A percentile compares a stretch with the other conserved stretches of the same genome.
Evolutionary conservation across 2,329 filamentous ascomycete species (phyloP).

Genomic region (Amauroascus niger): DNA sequence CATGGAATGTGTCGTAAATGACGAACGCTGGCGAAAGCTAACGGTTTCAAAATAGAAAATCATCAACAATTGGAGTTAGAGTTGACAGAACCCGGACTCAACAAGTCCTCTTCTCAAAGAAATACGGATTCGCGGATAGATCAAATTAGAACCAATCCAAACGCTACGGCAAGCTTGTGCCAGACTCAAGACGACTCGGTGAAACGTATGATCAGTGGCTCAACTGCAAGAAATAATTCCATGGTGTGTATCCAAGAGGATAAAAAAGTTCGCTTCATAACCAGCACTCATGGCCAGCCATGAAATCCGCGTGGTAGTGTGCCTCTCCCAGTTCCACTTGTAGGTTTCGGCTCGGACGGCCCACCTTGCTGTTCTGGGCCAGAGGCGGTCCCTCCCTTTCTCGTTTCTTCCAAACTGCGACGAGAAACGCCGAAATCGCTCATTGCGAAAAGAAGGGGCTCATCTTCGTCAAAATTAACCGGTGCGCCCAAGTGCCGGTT

Average conservation of each 20-base stretch:
- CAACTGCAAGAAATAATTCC: neutral
- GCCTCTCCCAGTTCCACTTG: neutral
- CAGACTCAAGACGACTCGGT: neutral
- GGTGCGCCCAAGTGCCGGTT: constrained; percentile 24
- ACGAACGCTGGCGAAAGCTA: neutral
- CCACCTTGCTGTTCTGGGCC: neutral
- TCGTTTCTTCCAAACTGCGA: constrained; percentile 34
- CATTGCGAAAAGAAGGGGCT: constrained; percentile 40
- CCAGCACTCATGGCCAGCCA: neutral
- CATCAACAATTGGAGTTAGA: neutral
- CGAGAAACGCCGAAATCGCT: constrained; percentile 38
- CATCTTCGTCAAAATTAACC: constrained; percentile 34
- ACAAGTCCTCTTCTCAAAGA: neutral
- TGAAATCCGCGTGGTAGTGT: neutral
- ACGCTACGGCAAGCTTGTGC: neutral
- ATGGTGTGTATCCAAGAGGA: neutral
- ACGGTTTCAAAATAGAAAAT: neutral
- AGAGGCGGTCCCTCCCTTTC: neutral
- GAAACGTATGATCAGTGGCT: neutral
- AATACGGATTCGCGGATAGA: neutral
- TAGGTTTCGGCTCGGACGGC: neutral
- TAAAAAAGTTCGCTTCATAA: neutral
- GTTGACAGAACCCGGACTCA: neutral
- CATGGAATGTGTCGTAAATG: neutral
- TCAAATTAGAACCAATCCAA: neutral